phyloP scores from a whole-genome alignment of 306 rosid species.

The Arachis hypogaea region DNA sequence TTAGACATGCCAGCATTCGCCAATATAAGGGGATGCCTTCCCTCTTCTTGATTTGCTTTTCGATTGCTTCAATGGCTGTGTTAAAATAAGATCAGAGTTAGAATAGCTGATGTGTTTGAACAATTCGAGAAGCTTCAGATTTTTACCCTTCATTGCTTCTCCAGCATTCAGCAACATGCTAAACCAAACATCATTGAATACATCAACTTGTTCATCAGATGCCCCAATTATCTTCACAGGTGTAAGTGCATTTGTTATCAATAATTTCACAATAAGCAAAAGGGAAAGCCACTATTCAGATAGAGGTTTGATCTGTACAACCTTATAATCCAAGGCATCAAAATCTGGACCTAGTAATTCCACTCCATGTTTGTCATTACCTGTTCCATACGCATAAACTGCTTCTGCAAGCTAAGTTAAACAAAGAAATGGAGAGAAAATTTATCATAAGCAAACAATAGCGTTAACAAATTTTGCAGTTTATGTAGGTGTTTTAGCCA shows the following conservation, averaged over 20 bases:
- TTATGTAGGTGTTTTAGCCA: constrained; percentile 8
- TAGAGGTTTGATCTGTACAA: constrained; percentile 32
- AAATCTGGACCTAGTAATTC: constrained; percentile 76
- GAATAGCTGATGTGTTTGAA: constrained; percentile 15
- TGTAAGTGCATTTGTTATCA: neutral
- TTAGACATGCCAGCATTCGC: constrained; percentile 68
- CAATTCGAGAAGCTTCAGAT: neutral
- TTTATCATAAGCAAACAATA: constrained; percentile 1
- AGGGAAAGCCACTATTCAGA: neutral
- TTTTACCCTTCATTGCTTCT: constrained; percentile 62
- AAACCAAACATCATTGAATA: constrained; percentile 87
- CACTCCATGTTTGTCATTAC: constrained; percentile 56
- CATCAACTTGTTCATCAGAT: constrained; percentile 85
- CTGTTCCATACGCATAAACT: constrained; percentile 72
- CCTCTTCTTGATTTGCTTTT: constrained; percentile 59
- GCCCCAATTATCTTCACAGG: constrained; percentile 75
- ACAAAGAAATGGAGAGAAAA: constrained; percentile 21
- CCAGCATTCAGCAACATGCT: constrained; percentile 64
- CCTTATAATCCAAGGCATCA: constrained; percentile 74
- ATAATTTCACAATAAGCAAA: constrained; percentile 2
- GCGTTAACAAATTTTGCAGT: neutral
- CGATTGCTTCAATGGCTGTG: constrained; percentile 65
- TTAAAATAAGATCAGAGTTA: constrained; percentile 6
- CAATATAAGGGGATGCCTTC: constrained; percentile 72
- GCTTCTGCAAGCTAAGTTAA: constrained; percentile 86